Evolutionary conservation across 179 eudicot genomes (phyloP), one percentile per base, ranked within the genome.

Genomic region (Heliamphora pulchella): DNA sequence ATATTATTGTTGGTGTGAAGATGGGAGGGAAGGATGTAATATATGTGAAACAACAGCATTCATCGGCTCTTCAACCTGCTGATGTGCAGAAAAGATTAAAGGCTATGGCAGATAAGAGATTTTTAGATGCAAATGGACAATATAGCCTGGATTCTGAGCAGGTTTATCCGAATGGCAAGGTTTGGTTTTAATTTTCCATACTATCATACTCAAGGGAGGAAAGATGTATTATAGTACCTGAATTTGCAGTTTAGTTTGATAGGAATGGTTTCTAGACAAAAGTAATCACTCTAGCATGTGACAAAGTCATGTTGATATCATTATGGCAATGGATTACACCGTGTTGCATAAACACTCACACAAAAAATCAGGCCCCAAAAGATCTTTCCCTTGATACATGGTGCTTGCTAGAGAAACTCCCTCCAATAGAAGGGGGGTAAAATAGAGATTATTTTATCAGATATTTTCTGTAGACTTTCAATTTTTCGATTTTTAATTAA

Each of bases 11-110:
- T 81, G 98, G 98, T 74, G 79, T 93, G 58, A 95, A 92, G 89
- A 93, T 95, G 98, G 98, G 98, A 81, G 98, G 98, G 59, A 93
- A 93, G 83, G 98, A 95, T 91, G 97, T 95, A 74, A 88, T 95
- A 76, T 93, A 87, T 82, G 81, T 89, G 83, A 95, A 95, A 86
- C 98, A 95, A 78, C 97, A 88, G 75, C 98, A 93, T 85, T 90
- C 92, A 31, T 95, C 98, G 71, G 69, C 92, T 41, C 97, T 95
- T 74, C 95, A 89, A 80, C 96, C 94, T 57, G 91, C 96, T 85
- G 98, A 95, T 81, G 91, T 95, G 81, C 98, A 95, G 86, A 91
- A 89, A 86, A 88, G 87, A 74, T 86, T 95, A 76, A 95, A 93
- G 89, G 88, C 83, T 62, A 90, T 93, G 79, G 98, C 98, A 76